A percentile compares a stretch with the other conserved stretches of the same genome.
These are phyloP conservation scores for Liriodendron chinense DNA, from an alignment of 164 flowering plant genomes.

Conservation along the genomic window DNA sequence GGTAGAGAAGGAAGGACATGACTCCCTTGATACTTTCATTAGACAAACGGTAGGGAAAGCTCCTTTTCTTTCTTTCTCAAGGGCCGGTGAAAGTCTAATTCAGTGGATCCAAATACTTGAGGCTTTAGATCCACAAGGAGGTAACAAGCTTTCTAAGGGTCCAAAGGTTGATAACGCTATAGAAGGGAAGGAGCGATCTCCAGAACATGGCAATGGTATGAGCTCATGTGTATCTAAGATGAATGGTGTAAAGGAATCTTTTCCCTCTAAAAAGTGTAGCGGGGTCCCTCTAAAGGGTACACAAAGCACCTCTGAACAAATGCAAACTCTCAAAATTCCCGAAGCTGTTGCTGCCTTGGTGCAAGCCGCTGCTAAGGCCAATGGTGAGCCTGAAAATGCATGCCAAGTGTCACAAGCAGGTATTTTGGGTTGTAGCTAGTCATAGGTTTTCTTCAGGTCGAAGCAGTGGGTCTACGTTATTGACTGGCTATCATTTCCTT, in stretches of 20 bases:
- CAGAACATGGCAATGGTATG: slow-evolving; percentile 24
- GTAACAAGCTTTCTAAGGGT: slow-evolving; percentile 24
- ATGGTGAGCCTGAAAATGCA: slow-evolving; percentile 33
- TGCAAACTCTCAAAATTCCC: slow-evolving; percentile 32
- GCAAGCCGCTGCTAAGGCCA: slow-evolving; percentile 36
- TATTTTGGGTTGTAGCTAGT: slow-evolving; percentile 27
- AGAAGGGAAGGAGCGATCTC: background rate
- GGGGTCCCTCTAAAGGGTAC: slow-evolving; percentile 28
- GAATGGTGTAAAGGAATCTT: slow-evolving; percentile 25
- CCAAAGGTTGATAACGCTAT: background rate
- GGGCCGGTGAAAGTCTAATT: slow-evolving; percentile 58
- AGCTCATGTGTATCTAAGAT: slow-evolving; percentile 21
- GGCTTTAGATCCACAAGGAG: slow-evolving; percentile 81
- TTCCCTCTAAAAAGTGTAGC: slow-evolving; percentile 13
- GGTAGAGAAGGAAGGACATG: slow-evolving; percentile 48
- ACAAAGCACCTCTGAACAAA: slow-evolving; percentile 31
- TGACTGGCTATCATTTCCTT: slow-evolving; percentile 8
- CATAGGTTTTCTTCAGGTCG: slow-evolving; percentile 18
- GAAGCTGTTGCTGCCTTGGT: slow-evolving; percentile 38
- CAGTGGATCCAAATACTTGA: slow-evolving; percentile 80
- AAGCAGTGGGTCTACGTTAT: slow-evolving; percentile 7
- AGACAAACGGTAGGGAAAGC: slow-evolving; percentile 73
- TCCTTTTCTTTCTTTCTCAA: slow-evolving; percentile 58
- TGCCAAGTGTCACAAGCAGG: slow-evolving; percentile 32
- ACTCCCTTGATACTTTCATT: slow-evolving; percentile 62